Conservation (phyloP, 2,329 filamentous ascomycete species). For the Paramyrothecium sp. region DNA sequence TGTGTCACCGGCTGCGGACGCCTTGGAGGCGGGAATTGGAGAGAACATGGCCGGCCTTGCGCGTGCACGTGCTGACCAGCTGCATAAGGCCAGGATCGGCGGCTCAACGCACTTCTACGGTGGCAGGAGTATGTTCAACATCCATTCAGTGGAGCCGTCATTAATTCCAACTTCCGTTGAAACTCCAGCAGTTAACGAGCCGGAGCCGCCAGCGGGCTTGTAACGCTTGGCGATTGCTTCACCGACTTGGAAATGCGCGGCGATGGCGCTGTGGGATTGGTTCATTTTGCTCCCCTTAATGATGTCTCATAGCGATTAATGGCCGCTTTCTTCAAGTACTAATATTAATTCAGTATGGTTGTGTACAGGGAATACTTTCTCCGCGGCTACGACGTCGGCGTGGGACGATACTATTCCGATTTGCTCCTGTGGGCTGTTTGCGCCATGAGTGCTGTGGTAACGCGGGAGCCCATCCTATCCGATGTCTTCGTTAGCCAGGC, state of each 20-base stretch:
- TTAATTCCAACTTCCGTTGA: slow-evolving; percentile 10
- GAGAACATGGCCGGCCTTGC: slow-evolving; percentile 37
- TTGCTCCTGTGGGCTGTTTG: slow-evolving; percentile 47
- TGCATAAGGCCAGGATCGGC: slow-evolving; percentile 37
- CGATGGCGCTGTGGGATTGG: slow-evolving; percentile 11
- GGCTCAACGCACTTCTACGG: slow-evolving; percentile 46
- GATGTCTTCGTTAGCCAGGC: no score
- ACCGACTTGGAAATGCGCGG: no score
- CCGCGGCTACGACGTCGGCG: slow-evolving; percentile 44
- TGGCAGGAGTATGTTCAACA: slow-evolving; percentile 44
- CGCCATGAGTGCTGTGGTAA: slow-evolving; percentile 45
- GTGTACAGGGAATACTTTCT: slow-evolving; percentile 51
- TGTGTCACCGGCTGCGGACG: no score
- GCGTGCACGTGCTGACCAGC: slow-evolving; percentile 29
- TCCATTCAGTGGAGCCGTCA: slow-evolving; percentile 27
- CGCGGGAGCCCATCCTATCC: no score
- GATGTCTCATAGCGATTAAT: slow-evolving; percentile 43
- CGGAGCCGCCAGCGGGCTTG: no score
- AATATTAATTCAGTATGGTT: slow-evolving; percentile 49
- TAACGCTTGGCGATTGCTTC: no score
- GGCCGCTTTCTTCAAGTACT: slow-evolving; percentile 45
- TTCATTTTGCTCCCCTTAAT: slow-evolving; percentile 42
- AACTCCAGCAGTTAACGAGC: no score
- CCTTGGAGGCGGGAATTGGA: no score
- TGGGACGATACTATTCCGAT: slow-evolving; percentile 48